Conservation (phyloP, 331 rosid species). For the Acacia pycnantha region DNA sequence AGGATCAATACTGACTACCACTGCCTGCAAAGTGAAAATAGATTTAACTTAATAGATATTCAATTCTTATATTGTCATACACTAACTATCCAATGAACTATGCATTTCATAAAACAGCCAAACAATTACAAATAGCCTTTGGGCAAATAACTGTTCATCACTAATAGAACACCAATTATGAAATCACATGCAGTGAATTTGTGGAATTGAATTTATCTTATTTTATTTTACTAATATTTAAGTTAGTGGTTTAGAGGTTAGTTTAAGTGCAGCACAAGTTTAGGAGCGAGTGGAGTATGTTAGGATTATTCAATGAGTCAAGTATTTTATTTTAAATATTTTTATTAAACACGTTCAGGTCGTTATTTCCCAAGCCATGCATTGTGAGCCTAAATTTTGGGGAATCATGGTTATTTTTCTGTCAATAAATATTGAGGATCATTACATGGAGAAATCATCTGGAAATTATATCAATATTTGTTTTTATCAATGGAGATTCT, state of each 20-base stretch:
- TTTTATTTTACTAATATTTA: neutral
- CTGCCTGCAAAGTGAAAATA: constrained; percentile 64
- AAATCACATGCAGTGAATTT: neutral
- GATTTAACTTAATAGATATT: constrained; percentile 5
- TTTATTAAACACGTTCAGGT: too few species aligned
- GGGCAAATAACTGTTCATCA: constrained; percentile 5
- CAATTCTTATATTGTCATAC: neutral
- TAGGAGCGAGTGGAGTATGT: too few species aligned
- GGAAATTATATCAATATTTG: too few species aligned
- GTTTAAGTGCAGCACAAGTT: neutral
- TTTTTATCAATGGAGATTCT: too few species aligned
- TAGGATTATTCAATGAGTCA: too few species aligned
- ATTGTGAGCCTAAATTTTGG: too few species aligned
- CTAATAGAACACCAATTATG: neutral
- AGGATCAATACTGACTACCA: constrained; percentile 96
- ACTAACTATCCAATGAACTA: neutral
- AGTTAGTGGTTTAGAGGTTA: neutral
- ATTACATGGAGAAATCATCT: too few species aligned
- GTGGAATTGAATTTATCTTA: neutral
- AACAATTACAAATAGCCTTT: neutral
- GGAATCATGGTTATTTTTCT: too few species aligned
- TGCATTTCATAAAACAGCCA: neutral
- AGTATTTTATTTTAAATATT: too few species aligned
- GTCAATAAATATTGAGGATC: too few species aligned
- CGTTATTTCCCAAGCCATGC: too few species aligned